These are phyloP conservation scores for Aspergillus carbonarius DNA, from an alignment of 2,329 filamentous ascomycete species.

Conservation along the genomic window DNA sequence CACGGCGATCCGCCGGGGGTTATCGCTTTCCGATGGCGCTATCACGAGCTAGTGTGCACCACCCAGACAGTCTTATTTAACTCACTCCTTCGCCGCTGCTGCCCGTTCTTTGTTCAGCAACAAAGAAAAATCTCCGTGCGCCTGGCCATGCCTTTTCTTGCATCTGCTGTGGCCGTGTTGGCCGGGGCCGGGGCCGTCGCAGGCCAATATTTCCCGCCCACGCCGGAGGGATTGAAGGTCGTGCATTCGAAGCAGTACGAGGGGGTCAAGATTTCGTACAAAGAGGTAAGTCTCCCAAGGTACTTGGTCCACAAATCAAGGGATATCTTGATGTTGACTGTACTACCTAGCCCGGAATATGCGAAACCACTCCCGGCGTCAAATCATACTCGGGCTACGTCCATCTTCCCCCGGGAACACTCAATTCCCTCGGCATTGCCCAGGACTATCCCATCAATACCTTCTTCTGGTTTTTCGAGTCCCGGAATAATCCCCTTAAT, in stretches of 20 bases:
- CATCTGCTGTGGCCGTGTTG: slow-evolving; percentile 9
- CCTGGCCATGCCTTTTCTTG: slow-evolving; percentile 14
- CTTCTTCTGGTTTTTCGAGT: slow-evolving; percentile 67
- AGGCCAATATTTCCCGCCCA: slow-evolving; percentile 43
- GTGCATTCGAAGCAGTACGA: slow-evolving; percentile 45
- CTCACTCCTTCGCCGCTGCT: too few relatives aligned
- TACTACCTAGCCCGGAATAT: slow-evolving; percentile 49
- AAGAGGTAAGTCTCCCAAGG: slow-evolving; percentile 36
- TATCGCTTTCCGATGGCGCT: too few relatives aligned
- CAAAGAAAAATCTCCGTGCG: too few relatives aligned
- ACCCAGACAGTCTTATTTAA: too few relatives aligned
- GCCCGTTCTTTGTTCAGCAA: too few relatives aligned
- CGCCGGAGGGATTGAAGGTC: slow-evolving; percentile 41
- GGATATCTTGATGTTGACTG: not conserved
- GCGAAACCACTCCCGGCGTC: slow-evolving; percentile 58
- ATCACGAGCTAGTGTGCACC: too few relatives aligned
- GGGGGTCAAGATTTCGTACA: slow-evolving; percentile 48
- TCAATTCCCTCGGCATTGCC: slow-evolving; percentile 38
- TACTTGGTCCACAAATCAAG: not conserved
- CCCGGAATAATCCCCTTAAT: slow-evolving; percentile 52
- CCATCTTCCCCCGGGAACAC: slow-evolving; percentile 51
- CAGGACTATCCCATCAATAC: slow-evolving; percentile 61
- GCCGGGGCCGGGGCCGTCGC: slow-evolving; percentile 18
- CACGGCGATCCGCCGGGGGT: too few relatives aligned
- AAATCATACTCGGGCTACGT: slow-evolving; percentile 62